Percentiles rank a stretch among this genome's conserved stretches.
Evolutionary conservation across 176 grass and related monocot genomes (phyloP).

Genomic region (Saccharum officinarum): DNA sequence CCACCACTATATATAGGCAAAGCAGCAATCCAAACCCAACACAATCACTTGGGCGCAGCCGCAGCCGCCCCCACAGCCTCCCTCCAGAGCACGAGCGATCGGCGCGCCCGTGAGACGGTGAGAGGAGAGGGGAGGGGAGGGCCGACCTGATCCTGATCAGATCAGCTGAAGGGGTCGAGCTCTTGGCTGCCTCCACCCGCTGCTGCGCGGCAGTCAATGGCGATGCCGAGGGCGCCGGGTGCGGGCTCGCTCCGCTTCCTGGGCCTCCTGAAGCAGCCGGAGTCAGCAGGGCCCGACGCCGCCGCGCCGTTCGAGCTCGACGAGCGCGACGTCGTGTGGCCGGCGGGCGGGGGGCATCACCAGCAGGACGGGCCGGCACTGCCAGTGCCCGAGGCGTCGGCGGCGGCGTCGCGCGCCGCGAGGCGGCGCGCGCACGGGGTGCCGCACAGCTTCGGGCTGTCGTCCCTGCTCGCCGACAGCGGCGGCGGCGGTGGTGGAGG

Average conservation of each 20-base stretch:
- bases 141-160: neutral
- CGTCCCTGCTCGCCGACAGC: constrained; percentile 45
- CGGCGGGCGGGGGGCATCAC: neutral
- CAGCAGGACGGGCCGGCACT: neutral
- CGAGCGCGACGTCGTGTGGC: constrained; percentile 62
- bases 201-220: neutral
- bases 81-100: neutral
- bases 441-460: constrained; percentile 54
- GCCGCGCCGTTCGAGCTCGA: constrained; percentile 48
- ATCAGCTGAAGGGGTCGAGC: neutral
- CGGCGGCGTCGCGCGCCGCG: neutral
- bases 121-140: too few species aligned
- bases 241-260: constrained; percentile 46
- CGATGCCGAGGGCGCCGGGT: constrained; percentile 34
- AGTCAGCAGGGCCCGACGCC: neutral
- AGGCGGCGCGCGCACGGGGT: constrained; percentile 28
- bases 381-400: too few species aligned
- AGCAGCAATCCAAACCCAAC: constrained; percentile 27
- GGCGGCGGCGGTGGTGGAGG: neutral
- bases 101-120: neutral
- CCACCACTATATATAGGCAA: constrained; percentile 7
- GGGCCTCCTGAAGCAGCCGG: constrained; percentile 53
- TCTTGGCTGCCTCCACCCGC: neutral
- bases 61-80: neutral
- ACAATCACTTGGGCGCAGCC: neutral